Evolutionary conservation across 306 rosid species (phyloP).

Genomic region (Fragaria iinumae): DNA sequence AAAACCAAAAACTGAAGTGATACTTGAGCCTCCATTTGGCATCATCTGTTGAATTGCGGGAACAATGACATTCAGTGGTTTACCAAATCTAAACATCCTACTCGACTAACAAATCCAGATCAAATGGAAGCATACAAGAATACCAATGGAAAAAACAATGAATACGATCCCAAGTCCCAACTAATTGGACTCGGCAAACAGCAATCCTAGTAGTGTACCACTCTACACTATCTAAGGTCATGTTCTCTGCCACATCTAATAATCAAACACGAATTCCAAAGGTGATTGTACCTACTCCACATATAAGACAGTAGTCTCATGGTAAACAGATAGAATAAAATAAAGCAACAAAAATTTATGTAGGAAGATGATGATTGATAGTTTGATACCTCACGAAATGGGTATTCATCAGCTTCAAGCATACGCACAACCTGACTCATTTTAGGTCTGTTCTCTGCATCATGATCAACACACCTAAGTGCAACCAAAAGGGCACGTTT

Average conservation of each 20-base stretch:
- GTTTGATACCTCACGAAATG: constrained; percentile 67
- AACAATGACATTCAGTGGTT: neutral
- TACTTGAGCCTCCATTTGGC: neutral
- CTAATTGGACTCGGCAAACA: neutral
- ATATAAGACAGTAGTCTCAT: neutral
- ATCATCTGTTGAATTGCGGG: neutral
- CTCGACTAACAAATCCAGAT: neutral
- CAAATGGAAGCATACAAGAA: neutral
- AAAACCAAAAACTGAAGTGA: neutral
- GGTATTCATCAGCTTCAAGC: constrained; percentile 92
- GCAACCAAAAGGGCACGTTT: constrained; percentile 84
- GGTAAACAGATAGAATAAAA: neutral
- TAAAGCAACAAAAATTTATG: neutral
- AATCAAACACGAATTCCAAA: neutral
- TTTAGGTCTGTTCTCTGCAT: constrained; percentile 81
- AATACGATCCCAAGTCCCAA: neutral
- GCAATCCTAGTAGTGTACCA: neutral
- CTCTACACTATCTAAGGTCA: constrained; percentile 6
- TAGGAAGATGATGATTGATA: constrained; percentile 3
- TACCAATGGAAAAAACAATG: neutral
- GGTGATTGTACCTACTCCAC: neutral
- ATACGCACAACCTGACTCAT: constrained; percentile 92
- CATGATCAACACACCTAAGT: constrained; percentile 89
- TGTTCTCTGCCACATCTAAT: neutral
- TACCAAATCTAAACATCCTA: neutral